Conservation (phyloP, 129 eudicot species). For the Centella asiatica region DNA sequence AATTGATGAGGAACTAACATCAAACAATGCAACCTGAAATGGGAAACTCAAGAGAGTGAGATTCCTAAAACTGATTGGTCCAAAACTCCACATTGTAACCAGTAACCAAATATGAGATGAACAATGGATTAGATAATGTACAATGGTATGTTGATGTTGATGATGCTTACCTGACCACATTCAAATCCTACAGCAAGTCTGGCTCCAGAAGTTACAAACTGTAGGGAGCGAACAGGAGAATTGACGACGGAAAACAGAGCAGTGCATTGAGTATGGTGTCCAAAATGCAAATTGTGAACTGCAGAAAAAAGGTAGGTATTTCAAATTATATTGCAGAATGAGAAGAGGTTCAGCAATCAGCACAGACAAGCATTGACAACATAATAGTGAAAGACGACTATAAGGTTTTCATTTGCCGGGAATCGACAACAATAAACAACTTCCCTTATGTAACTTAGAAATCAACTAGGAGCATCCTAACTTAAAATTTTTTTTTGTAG, state of each 20-base stretch:
- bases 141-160: background rate
- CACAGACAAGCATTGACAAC: too few species aligned
- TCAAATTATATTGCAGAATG: background rate
- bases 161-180: slow-evolving; percentile 59
- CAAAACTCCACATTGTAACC: background rate
- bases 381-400: too few species aligned
- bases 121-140: background rate
- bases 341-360: too few species aligned
- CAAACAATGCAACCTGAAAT: slow-evolving; percentile 76
- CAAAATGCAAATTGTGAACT: slow-evolving; percentile 44
- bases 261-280: slow-evolving; percentile 33
- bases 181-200: slow-evolving; percentile 76
- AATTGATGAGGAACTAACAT: slow-evolving; percentile 46
- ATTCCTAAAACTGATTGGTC: slow-evolving; percentile 8
- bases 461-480: too few species aligned
- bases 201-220: slow-evolving; percentile 47
- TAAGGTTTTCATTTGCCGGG: too few species aligned
- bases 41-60: slow-evolving; percentile 7
- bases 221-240: slow-evolving; percentile 64
- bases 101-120: background rate
- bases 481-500: too few species aligned
- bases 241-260: slow-evolving; percentile 54
- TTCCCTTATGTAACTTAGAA: too few species aligned
- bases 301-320: slow-evolving; percentile 10
- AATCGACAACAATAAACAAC: too few species aligned